Evolutionary conservation across 1,284 basidiomycete genomes (phyloP), one percentile per base, ranked within the genome.

Genomic region (Calocybe gambosa): DNA sequence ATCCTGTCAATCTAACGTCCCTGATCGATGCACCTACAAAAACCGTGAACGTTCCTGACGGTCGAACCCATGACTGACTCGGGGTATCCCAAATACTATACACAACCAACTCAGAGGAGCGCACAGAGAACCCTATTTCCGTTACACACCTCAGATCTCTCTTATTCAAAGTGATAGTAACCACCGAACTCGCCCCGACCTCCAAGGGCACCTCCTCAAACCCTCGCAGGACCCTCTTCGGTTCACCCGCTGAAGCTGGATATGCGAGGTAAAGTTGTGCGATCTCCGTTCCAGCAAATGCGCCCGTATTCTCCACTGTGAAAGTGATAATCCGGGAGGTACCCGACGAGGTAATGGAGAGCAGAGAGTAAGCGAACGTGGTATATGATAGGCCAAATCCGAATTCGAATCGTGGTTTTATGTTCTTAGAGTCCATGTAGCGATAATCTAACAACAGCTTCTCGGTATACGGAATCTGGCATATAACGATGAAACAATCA

Each of bases 331-430:
- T 55, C 46, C 67, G 61, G 2, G 61, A 61, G 40, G 51, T 53
- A 15, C 55, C 56, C 5, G 74, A 61, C 4, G 59, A 39, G n/a
- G 55, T 49, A 41, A 80, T 65, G 0, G 62, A 56, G 10, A 89
- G 61, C 20, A 63, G 64, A 5, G 73, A 76, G 59, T 85, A 85
- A 10, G 69, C 62, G 64, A 93, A 93, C 0, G 66, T 75, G 28
- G 89, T 88, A 68, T 92, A 93, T 26, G 80, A 84, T 16, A 91
- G 65, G 0, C 90, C 90, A 61, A 78, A 89, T 1, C 89, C 89
- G 59, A 91, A 93, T 58, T 81, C 79, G 62, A 72, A 82, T 42
- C 77, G 73, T 1, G 79, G 79, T 18, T 60, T 61, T 49, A 82
- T 75, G 53, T 68, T 66, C 43, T 67, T 57, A 12, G 68, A 63